Evolutionary conservation across 495 filamentous ascomycete species (phyloP).

Genomic region (Podospora comata): DNA sequence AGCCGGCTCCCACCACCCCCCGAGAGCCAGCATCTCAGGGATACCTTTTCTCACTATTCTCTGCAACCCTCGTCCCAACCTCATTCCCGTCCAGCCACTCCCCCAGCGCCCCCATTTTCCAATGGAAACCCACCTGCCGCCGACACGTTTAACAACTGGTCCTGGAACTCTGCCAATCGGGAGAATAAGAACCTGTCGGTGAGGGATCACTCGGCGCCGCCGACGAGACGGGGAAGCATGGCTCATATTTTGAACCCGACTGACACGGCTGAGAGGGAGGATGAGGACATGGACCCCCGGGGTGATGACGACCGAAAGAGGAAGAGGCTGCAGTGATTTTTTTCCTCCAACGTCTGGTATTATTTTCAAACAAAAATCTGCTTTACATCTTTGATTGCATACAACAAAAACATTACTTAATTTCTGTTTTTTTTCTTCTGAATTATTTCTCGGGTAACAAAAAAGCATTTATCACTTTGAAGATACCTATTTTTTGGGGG

Average conservation of each 20-base stretch:
- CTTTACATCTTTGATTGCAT: neutral
- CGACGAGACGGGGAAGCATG: slow-evolving; percentile 57
- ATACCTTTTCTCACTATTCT: slow-evolving; percentile 79
- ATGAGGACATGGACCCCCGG: slow-evolving; percentile 45
- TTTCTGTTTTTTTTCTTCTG: slow-evolving; percentile 5
- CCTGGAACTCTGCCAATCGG: slow-evolving; percentile 47
- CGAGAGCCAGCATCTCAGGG: slow-evolving; percentile 77
- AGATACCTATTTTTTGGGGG: neutral
- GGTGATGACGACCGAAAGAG: slow-evolving; percentile 69
- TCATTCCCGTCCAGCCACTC: slow-evolving; percentile 71
- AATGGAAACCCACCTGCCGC: slow-evolving; percentile 14
- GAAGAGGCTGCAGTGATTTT: slow-evolving; percentile 59
- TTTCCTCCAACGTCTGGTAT: no score
- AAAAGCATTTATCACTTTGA: neutral
- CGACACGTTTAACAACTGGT: slow-evolving; percentile 53
- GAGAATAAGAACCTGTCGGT: slow-evolving; percentile 46
- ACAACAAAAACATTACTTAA: slow-evolving; percentile 1
- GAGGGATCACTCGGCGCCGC: slow-evolving; percentile 54
- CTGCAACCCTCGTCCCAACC: slow-evolving; percentile 55
- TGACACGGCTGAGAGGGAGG: slow-evolving; percentile 43
- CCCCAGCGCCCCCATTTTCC: slow-evolving; percentile 48
- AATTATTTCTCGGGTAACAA: neutral
- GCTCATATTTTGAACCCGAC: slow-evolving; percentile 70
- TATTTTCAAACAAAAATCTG: neutral
- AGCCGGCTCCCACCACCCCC: slow-evolving; percentile 53